Evolutionary conservation across 306 rosid species (phyloP).

Genomic region (Cicer yamashitae): DNA sequence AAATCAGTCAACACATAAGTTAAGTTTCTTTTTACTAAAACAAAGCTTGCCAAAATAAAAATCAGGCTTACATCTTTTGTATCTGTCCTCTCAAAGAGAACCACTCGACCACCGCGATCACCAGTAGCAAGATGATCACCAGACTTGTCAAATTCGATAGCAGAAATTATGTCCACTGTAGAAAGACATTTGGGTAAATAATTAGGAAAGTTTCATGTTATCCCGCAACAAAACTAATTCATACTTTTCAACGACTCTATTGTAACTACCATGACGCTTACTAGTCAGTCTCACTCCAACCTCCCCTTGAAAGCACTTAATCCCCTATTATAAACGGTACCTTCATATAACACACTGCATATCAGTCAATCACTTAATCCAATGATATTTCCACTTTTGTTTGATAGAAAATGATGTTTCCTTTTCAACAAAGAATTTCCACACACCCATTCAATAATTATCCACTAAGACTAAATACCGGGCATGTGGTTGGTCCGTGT

Average conservation of each 20-base stretch:
- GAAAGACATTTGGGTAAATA: conserved; percentile 39
- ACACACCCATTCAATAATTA: conserved; percentile 17
- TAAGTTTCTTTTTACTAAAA: not conserved
- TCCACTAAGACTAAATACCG: not conserved
- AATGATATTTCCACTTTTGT: not conserved
- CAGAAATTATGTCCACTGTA: conserved; percentile 99
- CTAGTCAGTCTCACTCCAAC: conserved; percentile 28
- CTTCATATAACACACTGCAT: not conserved
- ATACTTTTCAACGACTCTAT: conserved; percentile 33
- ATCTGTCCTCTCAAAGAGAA: conserved; percentile 98
- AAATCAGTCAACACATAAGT: conserved; percentile 28
- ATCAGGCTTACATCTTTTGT: conserved; percentile 74
- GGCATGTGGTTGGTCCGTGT: too few species aligned
- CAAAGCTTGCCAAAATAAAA: conserved; percentile 37
- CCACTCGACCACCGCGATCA: conserved; percentile 99
- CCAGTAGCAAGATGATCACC: conserved; percentile 99
- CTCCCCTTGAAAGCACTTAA: conserved; percentile 16
- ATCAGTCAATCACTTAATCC: conserved; percentile 6
- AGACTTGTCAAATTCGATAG: conserved; percentile 93
- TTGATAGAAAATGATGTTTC: conserved; percentile 26
- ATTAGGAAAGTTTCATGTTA: conserved; percentile 42
- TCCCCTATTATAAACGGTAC: conserved; percentile 8
- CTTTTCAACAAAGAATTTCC: conserved; percentile 6
- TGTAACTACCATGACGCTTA: conserved; percentile 17
- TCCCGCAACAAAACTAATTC: conserved; percentile 38